These are phyloP conservation scores for Xylariaceae sp. DNA, from an alignment of 2,329 filamentous ascomycete genomes.

Conservation along the genomic window DNA sequence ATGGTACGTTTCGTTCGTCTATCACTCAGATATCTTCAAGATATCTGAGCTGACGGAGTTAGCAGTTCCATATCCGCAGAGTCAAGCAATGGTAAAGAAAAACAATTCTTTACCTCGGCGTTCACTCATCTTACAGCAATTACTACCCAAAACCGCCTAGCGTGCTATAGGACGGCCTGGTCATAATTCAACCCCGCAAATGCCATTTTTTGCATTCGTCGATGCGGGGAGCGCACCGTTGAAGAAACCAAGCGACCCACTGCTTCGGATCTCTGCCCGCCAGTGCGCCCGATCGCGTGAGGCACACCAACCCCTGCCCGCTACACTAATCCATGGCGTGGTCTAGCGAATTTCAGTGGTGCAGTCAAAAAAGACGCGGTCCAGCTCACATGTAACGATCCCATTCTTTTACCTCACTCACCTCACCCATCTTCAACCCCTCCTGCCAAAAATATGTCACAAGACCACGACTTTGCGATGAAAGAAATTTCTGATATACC, in stretches of 20 bases:
- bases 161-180: neutral
- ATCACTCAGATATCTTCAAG: too few species aligned
- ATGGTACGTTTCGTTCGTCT: too few species aligned
- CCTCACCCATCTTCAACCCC: neutral
- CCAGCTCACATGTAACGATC: neutral
- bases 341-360: neutral
- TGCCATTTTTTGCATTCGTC: neutral
- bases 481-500: neutral
- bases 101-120: too few species aligned
- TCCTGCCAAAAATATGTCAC: neutral
- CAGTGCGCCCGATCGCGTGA: neutral
- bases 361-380: neutral
- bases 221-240: neutral
- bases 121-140: too few species aligned
- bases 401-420: neutral
- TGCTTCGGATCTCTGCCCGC: conserved; percentile 20
- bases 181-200: neutral
- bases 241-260: conserved; percentile 8
- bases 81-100: too few species aligned
- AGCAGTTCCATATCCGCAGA: too few species aligned
- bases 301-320: neutral
- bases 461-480: neutral
- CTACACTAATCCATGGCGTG: too few species aligned
- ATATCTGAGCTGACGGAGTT: too few species aligned
- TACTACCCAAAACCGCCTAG: neutral